These are phyloP conservation scores for Solanum clarkiae DNA, from an alignment of 257 asterid genomes.

Conservation along the genomic window DNA sequence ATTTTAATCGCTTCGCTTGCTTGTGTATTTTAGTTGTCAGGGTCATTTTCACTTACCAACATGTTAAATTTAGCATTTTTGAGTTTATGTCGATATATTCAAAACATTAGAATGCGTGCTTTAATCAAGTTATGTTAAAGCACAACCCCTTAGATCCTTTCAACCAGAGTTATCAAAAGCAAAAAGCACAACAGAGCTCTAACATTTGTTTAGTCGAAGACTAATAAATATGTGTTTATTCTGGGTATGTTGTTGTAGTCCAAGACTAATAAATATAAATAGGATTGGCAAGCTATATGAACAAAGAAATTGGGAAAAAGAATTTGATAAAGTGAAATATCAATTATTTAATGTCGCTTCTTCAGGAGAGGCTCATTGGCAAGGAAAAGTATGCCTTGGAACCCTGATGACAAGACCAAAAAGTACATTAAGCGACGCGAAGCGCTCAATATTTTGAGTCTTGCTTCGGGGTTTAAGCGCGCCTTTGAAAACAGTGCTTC, in stretches of 20 bases:
- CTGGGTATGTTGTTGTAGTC: neutral
- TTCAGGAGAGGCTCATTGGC: neutral
- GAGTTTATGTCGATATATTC: neutral
- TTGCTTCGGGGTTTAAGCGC: neutral
- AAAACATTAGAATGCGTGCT: neutral
- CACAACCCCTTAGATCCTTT: neutral
- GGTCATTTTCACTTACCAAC: neutral
- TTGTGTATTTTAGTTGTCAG: neutral
- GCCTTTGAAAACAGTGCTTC: neutral
- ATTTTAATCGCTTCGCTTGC: neutral
- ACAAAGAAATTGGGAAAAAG: neutral
- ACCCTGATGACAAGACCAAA: neutral
- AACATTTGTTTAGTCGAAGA: neutral
- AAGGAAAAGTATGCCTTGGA: neutral
- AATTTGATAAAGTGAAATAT: neutral
- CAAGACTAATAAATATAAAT: neutral
- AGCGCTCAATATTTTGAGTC: neutral
- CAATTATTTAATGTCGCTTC: neutral
- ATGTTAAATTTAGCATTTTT: neutral
- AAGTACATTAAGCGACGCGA: neutral
- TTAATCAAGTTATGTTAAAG: neutral
- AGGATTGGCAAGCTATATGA: neutral
- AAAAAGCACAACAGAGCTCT: no score
- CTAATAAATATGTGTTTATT: neutral
- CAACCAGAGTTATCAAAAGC: neutral